Base-by-base conservation (phyloP, 2,329 filamentous ascomycete species). In the Beauveria varroae region DNA sequence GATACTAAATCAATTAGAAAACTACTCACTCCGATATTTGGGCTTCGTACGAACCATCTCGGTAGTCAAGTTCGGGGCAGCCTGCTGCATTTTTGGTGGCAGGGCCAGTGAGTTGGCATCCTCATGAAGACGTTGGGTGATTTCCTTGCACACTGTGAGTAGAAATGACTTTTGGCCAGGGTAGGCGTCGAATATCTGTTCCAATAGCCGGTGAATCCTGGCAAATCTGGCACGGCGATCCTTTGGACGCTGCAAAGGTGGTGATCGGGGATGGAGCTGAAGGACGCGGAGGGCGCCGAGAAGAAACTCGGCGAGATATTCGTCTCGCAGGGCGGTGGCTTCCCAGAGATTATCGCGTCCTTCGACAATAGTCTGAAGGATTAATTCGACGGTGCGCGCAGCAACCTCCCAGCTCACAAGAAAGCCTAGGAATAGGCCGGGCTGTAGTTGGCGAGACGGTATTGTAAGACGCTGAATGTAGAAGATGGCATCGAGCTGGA, bases 371-470 rank as follows among this genome's bases (percentile, higher is more conserved):
- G 69, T 67, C 62, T 75, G 73, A 20, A 76, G 67, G 6, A 74
- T 68, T 63, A 76, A 73, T 62, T 77, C 75, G 7, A 77, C 66
- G 12, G 69, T 68, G 22, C 75, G 69, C 54, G 75, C 59, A 12
- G 72, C 71, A 47, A 75, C 70, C 62, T 77, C 75, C 75, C 74
- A 77, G 63, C 73, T 75, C 0, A 70, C 72, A 12, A 77, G 66
- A 58, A 73, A 72, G 5, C 74, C 73, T 16, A 76, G 65, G 63
- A 75, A 73, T 64, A 69, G 71, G 46, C 72, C 73, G 2, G 71
- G 57, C 46, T 74, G 72, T 50, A 69, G 59, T 37, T 68, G 71
- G 50, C 74, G 71, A 26, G 72, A 67, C 1, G 74, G 74, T n/a
- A 77, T 58, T 1, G 74, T 73, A 18, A 76, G 65, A n/a, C 75